Conservation (phyloP, 2,329 filamentous ascomycete species). For the Stemphylium lycopersici region DNA sequence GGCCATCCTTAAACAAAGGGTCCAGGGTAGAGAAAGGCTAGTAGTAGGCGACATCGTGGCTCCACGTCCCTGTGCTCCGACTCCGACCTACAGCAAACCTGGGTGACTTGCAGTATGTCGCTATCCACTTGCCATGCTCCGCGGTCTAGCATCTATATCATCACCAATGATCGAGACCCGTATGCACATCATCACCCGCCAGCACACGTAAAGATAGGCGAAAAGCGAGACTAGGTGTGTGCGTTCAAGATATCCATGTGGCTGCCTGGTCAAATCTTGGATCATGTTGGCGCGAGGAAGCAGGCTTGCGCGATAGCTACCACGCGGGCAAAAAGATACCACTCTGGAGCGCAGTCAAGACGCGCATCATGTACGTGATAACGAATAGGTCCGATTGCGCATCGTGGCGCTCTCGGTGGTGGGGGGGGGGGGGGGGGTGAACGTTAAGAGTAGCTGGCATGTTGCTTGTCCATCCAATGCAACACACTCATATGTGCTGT, state of each 20-base stretch:
- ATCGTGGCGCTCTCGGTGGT: slow-evolving; percentile 1
- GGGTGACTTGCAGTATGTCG: background rate
- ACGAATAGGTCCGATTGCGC: slow-evolving; percentile 4
- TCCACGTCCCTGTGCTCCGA: slow-evolving; percentile 1
- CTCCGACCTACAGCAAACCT: background rate
- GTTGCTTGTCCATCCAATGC: background rate
- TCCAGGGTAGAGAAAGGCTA: too few relatives aligned
- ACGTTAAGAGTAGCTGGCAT: background rate
- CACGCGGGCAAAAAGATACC: background rate
- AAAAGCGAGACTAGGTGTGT: background rate
- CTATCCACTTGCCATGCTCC: slow-evolving; percentile 2
- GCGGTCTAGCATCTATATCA: background rate
- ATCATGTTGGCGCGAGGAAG: background rate
- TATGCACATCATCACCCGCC: slow-evolving; percentile 1
- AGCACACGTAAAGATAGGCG: background rate
- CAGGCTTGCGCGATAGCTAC: slow-evolving; percentile 5
- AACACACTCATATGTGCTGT: background rate
- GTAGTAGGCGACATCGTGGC: background rate
- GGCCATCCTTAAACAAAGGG: background rate
- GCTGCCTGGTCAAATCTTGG: background rate
- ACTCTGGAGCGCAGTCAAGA: background rate
- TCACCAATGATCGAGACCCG: background rate
- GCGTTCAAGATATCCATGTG: background rate
- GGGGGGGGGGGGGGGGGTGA: too few relatives aligned
- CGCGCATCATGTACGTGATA: slow-evolving; percentile 4